Conservation (phyloP, 2,329 filamentous ascomycete species). For the Arthrobotrys entomopaga region DNA sequence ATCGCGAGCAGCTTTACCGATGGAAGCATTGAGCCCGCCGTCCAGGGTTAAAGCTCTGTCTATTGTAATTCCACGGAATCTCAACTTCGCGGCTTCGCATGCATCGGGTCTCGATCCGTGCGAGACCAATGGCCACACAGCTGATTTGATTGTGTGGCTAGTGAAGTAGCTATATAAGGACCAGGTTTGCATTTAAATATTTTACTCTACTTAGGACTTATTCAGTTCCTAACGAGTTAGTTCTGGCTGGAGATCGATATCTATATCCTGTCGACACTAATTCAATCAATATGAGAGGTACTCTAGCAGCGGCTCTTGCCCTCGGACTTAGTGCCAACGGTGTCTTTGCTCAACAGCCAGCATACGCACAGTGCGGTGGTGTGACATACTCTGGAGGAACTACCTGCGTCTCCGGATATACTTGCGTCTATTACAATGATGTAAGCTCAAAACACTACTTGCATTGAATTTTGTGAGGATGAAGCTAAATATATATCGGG, state of each 20-base stretch:
- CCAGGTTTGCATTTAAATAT: too few species aligned
- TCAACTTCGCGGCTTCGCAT: constrained; percentile 13
- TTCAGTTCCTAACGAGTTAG: not conserved
- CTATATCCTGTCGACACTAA: constrained; percentile 13
- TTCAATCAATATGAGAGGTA: constrained; percentile 36
- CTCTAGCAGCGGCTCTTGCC: constrained; percentile 29
- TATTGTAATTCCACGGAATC: constrained; percentile 19
- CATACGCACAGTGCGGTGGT: constrained; percentile 65
- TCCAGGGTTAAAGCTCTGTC: too few species aligned
- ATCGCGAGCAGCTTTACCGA: constrained; percentile 2
- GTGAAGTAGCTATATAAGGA: too few species aligned
- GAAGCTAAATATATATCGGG: not conserved
- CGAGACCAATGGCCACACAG: not conserved
- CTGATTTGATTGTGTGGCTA: too few species aligned
- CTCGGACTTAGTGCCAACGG: constrained; percentile 41
- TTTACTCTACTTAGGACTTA: too few species aligned
- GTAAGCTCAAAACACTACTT: constrained; percentile 60
- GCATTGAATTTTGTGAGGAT: not conserved
- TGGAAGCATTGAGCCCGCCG: constrained; percentile 43
- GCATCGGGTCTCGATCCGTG: constrained; percentile 27
- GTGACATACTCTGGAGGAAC: constrained; percentile 61
- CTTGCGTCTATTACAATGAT: constrained; percentile 62
- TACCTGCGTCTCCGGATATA: constrained; percentile 63
- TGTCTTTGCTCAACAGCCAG: constrained; percentile 61
- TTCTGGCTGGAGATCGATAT: not conserved